phyloP scores from a whole-genome alignment of 1,139 yeast genomes.

The Protomyces lactucae-debilis region DNA sequence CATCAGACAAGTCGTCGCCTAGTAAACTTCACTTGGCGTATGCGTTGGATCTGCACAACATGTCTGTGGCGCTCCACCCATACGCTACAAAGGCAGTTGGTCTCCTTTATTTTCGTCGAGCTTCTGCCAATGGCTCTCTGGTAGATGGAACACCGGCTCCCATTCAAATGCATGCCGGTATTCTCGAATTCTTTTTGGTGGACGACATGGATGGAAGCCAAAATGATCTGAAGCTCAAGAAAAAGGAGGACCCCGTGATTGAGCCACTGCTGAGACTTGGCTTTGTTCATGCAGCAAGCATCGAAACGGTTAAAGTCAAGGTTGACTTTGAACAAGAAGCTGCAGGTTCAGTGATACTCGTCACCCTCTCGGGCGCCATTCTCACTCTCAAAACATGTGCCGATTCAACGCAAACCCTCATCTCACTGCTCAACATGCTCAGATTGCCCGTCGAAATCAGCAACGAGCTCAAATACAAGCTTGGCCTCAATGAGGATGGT shows the following conservation, averaged over 20 bases:
- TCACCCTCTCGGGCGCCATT: constrained; percentile 46
- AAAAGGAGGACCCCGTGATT: background rate
- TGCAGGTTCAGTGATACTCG: background rate
- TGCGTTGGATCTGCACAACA: constrained; percentile 6
- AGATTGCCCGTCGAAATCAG: constrained; percentile 57
- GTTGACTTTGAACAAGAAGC: constrained; percentile 9
- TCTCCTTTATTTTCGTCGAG: constrained; percentile 5
- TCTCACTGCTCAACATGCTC: constrained; percentile 65
- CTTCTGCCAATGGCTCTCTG: background rate
- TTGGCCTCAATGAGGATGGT: constrained; percentile 30
- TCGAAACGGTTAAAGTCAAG: constrained; percentile 22
- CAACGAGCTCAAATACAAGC: constrained; percentile 47
- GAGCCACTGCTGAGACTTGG: constrained; percentile 26
- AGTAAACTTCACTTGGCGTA: background rate
- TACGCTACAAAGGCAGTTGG: constrained; percentile 4
- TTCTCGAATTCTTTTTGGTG: constrained; percentile 30
- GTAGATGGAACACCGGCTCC: background rate
- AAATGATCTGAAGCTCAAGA: background rate
- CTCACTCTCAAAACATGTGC: constrained; percentile 65
- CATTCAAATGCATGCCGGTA: constrained; percentile 17
- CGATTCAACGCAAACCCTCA: constrained; percentile 70
- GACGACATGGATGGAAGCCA: constrained; percentile 19
- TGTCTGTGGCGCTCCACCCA: constrained; percentile 7
- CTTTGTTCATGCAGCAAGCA: constrained; percentile 32
- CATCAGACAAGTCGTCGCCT: background rate